Base-by-base conservation (phyloP, 2,329 filamentous ascomycete genomes). In the Dactylellina sp. region DNA sequence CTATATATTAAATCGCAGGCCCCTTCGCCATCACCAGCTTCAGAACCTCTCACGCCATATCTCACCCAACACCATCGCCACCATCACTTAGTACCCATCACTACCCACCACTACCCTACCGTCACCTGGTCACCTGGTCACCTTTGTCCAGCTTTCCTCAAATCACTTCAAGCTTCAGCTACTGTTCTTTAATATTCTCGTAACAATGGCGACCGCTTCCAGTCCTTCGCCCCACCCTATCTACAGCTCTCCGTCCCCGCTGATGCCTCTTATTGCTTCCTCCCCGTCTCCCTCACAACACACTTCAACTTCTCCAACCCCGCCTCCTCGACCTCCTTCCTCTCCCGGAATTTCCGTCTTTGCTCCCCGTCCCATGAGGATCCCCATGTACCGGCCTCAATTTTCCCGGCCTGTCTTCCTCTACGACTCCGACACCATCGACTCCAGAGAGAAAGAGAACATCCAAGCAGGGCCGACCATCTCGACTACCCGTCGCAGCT, bases 341-440 rank as follows among this genome's bases (percentile, higher is more conserved):
- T 68, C 71, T 39, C 71, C 71, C 44, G 70, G 70, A 7, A 74
- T 74, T 35, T 75, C 71, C 44, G 71, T 75, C 44, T 75, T 63
- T 12, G 71, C 71, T 28, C 71, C 71, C 53, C 62, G 71, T 22
- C 71, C 71, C n/a, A 70, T 75, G 63, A 56, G 71, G 2, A 42
- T 75, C 28, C 71, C 71, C 50, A 64, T 70, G 50, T 75, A 75
- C 63, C 62, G 71, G 37, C 71, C 71, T 28, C 63, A 68, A 28
- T 75, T 75, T 52, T 63, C 71, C 44, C 71, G 71, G 50, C 71
- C 71, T n/a, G 64, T 75, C 57, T 75, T 75, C 63, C 56, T 75
- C 39, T 75, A 68, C 63, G 71, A 75, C 52, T 59, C 71, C 40
- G 71, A 75, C 3, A 46, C 53, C 50, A 49, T 39, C 56, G 61